Percentiles rank a stretch among this genome's conserved stretches.
These are phyloP conservation scores for Arthrobotrys musiformis DNA, from an alignment of 2,329 filamentous ascomycete genomes.

Conservation along the genomic window DNA sequence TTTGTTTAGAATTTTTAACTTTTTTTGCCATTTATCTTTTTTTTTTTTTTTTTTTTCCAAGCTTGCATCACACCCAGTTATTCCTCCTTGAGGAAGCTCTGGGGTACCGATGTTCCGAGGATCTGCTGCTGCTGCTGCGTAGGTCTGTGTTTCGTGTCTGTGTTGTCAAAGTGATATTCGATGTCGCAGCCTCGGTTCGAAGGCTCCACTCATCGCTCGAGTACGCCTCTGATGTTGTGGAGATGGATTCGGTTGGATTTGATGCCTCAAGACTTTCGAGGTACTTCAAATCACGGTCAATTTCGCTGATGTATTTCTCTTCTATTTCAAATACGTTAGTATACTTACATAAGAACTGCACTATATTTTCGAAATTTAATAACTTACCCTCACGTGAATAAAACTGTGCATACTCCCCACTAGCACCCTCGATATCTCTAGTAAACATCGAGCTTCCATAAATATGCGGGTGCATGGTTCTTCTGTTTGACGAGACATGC, in stretches of 20 bases:
- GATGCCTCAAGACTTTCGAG: constrained; percentile 15
- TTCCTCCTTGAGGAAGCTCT: background rate
- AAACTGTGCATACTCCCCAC: background rate
- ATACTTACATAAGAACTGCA: no score
- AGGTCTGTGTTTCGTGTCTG: background rate
- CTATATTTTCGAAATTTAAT: no score
- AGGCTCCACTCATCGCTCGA: background rate
- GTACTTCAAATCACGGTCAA: constrained; percentile 17
- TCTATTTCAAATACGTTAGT: background rate
- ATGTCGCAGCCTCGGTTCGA: background rate
- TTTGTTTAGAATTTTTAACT: no score
- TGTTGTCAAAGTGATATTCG: background rate
- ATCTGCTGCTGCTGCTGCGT: background rate
- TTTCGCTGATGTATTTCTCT: constrained; percentile 17
- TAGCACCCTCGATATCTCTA: background rate
- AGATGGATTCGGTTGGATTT: background rate
- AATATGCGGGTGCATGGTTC: constrained; percentile 41
- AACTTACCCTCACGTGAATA: constrained; percentile 2
- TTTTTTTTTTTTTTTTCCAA: background rate
- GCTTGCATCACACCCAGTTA: background rate
- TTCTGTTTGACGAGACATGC: constrained; percentile 29
- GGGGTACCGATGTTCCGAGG: constrained; percentile 6
- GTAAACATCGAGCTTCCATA: constrained; percentile 50
- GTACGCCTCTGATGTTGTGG: background rate
- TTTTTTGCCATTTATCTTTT: background rate